Evolutionary conservation across 129 eudicot genomes (phyloP).

Genomic region (Flaveria bidentis): DNA sequence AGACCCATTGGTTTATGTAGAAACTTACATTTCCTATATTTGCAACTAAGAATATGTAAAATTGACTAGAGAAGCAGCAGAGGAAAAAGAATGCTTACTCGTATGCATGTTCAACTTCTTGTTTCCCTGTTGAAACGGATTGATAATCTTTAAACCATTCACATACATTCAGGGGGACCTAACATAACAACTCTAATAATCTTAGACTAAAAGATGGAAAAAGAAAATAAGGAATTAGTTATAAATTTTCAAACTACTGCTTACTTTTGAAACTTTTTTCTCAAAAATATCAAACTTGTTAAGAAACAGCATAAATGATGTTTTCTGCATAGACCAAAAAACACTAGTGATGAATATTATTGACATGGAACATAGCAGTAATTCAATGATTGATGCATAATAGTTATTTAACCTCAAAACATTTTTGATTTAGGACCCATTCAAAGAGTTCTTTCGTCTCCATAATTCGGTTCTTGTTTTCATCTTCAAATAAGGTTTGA

Average conservation of each 20-base stretch:
- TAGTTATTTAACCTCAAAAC: constrained; percentile 65
- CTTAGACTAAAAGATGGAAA: constrained; percentile 14
- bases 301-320: constrained; percentile 94
- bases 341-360: constrained; percentile 14
- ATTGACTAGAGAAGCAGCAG: background rate
- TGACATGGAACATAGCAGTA: background rate
- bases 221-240: background rate
- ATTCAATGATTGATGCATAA: background rate
- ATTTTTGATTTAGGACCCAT: constrained; percentile 92
- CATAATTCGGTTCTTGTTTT: constrained; percentile 82
- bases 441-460: constrained; percentile 94
- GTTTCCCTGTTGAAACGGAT: constrained; percentile 83
- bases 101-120: constrained; percentile 93
- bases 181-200: constrained; percentile 20
- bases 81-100: constrained; percentile 60
- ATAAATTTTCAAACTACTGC: constrained; percentile 24
- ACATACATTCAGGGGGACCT: constrained; percentile 84
- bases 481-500: constrained; percentile 90
- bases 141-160: constrained; percentile 97
- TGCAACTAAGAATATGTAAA: too few relatives aligned
- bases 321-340: constrained; percentile 70
- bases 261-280: constrained; percentile 87
- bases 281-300: constrained; percentile 96
- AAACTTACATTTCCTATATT: background rate
- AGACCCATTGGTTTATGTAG: background rate